phyloP scores from a whole-genome alignment of 495 filamentous ascomycete species.

The Daldinia caldariorum region DNA sequence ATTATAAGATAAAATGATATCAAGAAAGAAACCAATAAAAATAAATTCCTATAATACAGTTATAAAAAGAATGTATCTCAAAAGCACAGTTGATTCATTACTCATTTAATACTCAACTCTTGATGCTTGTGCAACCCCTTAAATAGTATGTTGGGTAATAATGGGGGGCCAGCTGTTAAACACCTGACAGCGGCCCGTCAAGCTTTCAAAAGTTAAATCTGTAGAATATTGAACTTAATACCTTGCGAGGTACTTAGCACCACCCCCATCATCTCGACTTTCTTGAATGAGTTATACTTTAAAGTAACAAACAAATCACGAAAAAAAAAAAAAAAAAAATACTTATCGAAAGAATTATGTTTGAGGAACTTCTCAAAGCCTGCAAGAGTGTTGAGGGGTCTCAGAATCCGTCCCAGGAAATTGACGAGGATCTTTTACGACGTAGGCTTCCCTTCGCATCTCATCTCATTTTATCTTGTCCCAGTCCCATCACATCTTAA shows the following conservation, averaged over 20 bases:
- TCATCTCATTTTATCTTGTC: background rate
- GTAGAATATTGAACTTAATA: background rate
- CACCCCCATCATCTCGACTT: background rate
- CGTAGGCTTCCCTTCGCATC: slow-evolving; percentile 13
- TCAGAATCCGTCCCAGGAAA: background rate
- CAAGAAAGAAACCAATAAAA: too few relatives aligned
- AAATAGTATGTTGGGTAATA: background rate
- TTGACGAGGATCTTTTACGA: slow-evolving; percentile 13
- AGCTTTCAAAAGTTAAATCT: background rate
- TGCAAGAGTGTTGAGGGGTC: slow-evolving; percentile 9
- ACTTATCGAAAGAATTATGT: slow-evolving; percentile 6
- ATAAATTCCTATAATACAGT: too few relatives aligned
- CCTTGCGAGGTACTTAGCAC: too few relatives aligned
- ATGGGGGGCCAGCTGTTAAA: background rate
- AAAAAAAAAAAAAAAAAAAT: background rate
- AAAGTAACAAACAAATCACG: background rate
- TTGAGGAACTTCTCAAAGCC: slow-evolving; percentile 23
- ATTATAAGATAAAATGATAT: too few relatives aligned
- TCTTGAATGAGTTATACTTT: background rate
- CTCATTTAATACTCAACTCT: background rate
- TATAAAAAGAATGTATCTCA: background rate
- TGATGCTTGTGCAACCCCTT: background rate
- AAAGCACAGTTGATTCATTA: background rate
- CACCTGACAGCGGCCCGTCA: background rate
- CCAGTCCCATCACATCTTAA: background rate